Evolutionary conservation across 352 stramenopile genomes (phyloP).

Genomic region (Phytophthora foliorum): DNA sequence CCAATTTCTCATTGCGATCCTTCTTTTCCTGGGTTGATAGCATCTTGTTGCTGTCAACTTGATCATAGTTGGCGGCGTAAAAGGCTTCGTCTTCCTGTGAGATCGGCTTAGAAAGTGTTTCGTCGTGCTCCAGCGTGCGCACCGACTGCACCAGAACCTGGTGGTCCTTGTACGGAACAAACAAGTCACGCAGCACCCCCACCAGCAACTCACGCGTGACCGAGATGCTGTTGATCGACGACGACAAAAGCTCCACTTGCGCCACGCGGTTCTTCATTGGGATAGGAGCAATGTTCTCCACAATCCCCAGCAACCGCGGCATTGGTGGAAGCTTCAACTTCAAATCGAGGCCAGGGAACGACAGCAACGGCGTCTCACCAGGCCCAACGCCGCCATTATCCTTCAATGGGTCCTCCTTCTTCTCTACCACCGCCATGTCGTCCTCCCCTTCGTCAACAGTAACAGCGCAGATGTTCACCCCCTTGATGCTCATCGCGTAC

Average conservation of each 20-base stretch:
- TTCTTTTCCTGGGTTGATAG: slow-evolving; percentile 58
- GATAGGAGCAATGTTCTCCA: slow-evolving; percentile 65
- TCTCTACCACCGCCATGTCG: slow-evolving; percentile 23
- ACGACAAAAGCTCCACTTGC: slow-evolving; percentile 51
- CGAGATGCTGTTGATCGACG: slow-evolving; percentile 50
- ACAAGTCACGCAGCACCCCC: slow-evolving; percentile 59
- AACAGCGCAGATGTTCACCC: slow-evolving; percentile 53
- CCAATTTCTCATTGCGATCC: slow-evolving; percentile 45
- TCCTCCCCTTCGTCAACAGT: slow-evolving; percentile 37
- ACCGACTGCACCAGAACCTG: slow-evolving; percentile 62
- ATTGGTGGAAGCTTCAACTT: slow-evolving; percentile 68
- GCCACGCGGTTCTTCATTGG: slow-evolving; percentile 52
- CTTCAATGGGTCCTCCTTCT: slow-evolving; percentile 37
- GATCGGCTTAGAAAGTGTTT: slow-evolving; percentile 47
- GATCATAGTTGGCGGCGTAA: slow-evolving; percentile 60
- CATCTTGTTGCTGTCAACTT: slow-evolving; percentile 55
- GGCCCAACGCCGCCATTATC: slow-evolving; percentile 31
- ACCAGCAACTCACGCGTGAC: slow-evolving; percentile 56
- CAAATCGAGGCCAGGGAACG: slow-evolving; percentile 50
- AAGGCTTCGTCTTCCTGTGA: slow-evolving; percentile 58
- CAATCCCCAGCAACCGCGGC: slow-evolving; percentile 60
- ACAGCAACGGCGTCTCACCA: slow-evolving; percentile 45
- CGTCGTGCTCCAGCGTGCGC: slow-evolving; percentile 55
- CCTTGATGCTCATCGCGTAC: slow-evolving; percentile 57
- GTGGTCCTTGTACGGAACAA: slow-evolving; percentile 66